Percentiles rank a stretch among this genome's conserved stretches.
Evolutionary conservation across 768 basidiomycete genomes (phyloP).

Genomic region (Termitomyces heimii): DNA sequence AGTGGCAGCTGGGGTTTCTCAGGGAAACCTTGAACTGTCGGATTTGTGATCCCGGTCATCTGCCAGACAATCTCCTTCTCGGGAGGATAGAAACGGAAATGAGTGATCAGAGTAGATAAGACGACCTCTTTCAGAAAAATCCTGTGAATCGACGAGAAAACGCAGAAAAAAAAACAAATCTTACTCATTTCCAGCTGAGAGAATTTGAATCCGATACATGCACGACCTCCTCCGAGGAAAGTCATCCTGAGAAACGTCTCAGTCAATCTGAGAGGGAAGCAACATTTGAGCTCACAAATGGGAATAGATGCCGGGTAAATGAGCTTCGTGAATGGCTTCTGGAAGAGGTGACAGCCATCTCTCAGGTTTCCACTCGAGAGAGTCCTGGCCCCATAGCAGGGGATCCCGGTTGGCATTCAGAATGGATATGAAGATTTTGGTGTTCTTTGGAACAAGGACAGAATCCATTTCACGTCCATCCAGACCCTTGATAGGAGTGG

Average conservation of each 20-base stretch:
- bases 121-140: constrained; percentile 11
- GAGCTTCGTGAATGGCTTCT: constrained; percentile 21
- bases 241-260: constrained; percentile 22
- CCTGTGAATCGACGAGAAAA: background rate
- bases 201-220: constrained; percentile 37
- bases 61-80: constrained; percentile 15
- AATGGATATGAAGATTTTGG: constrained; percentile 24
- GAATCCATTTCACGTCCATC: constrained; percentile 24
- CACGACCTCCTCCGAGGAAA: constrained; percentile 26
- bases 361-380: constrained; percentile 34
- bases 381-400: constrained; percentile 32
- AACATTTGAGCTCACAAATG: constrained; percentile 20
- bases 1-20: constrained; percentile 9
- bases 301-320: constrained; percentile 31
- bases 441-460: constrained; percentile 24
- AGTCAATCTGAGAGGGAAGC: background rate
- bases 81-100: constrained; percentile 13
- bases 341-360: constrained; percentile 31
- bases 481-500: constrained; percentile 20
- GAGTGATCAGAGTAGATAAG: constrained; percentile 10
- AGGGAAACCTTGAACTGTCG: constrained; percentile 10
- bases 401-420: constrained; percentile 23
- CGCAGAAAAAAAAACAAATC: background rate
- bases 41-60: constrained; percentile 9
- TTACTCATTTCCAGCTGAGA: constrained; percentile 34